Percentiles rank a stretch among this genome's conserved stretches.
Evolutionary conservation across 2,329 filamentous ascomycete species (phyloP).

Genomic region (Alternaria tenuissima): DNA sequence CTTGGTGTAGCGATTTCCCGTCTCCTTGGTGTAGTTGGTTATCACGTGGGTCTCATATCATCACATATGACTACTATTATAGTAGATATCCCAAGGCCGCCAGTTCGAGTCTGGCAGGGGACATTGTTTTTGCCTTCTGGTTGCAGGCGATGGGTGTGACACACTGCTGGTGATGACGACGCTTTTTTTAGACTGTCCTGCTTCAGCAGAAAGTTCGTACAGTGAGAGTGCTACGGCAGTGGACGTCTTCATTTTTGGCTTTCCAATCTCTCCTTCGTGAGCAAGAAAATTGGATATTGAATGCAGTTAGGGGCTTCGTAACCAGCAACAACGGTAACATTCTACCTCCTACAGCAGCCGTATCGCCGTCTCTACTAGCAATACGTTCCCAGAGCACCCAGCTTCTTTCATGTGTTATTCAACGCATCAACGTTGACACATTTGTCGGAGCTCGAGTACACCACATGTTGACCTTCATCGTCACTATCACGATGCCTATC

Average conservation of each 20-base stretch:
- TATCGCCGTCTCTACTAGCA: not conserved
- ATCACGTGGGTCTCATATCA: slow-evolving; percentile 20
- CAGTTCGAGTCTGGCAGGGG: slow-evolving; percentile 19
- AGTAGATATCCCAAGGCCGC: slow-evolving; percentile 18
- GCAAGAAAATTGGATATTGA: not conserved
- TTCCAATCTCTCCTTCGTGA: not conserved
- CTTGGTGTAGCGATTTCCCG: slow-evolving; percentile 3
- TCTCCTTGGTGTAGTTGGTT: slow-evolving; percentile 21
- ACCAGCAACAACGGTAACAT: not conserved
- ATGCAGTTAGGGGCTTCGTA: too few species aligned
- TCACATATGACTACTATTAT: slow-evolving; percentile 7
- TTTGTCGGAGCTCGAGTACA: not conserved
- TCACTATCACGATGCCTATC: not conserved
- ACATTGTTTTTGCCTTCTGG: not conserved
- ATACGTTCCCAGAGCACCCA: not conserved
- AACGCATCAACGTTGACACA: not conserved
- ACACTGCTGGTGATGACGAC: not conserved
- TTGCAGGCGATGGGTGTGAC: fast-evolving
- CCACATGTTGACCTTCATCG: not conserved
- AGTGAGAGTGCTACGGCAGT: not conserved
- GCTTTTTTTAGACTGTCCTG: not conserved
- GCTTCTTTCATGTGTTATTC: not conserved
- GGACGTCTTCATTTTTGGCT: not conserved
- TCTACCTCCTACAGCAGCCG: not conserved
- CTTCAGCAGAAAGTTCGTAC: not conserved